Evolutionary conservation across 768 basidiomycete genomes (phyloP).

Genomic region (Stropharia rugosoannulata): DNA sequence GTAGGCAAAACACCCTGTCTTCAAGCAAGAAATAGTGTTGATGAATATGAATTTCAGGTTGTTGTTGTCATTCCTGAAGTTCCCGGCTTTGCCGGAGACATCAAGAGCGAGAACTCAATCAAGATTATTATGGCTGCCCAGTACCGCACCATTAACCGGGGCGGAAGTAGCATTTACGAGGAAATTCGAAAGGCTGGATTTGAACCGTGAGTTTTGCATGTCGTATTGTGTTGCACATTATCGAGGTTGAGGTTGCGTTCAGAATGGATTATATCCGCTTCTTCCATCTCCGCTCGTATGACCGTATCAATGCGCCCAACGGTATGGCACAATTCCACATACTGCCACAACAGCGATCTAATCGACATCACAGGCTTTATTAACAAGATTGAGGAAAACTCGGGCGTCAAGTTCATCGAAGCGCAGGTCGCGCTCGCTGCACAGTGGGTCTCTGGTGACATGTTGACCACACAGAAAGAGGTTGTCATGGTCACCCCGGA

Average conservation of each 20-base stretch:
- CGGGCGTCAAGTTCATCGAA: conserved; percentile 78
- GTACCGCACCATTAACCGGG: conserved; percentile 88
- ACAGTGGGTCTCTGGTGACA: conserved; percentile 63
- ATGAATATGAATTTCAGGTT: conserved; percentile 39
- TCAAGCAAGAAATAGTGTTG: neutral
- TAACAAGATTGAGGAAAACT: conserved; percentile 65
- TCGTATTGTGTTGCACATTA: neutral
- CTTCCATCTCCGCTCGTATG: conserved; percentile 91
- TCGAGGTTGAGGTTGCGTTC: too few species aligned
- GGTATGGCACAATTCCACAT: conserved; percentile 29
- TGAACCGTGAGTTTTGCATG: conserved; percentile 62
- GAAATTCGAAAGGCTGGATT: conserved; percentile 72
- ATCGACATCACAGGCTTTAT: conserved; percentile 44
- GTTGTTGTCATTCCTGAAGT: conserved; percentile 88
- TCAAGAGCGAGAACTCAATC: conserved; percentile 61
- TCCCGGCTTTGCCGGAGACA: conserved; percentile 84
- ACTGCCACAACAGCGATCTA: neutral
- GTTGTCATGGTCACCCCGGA: conserved; percentile 59
- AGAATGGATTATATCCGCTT: conserved; percentile 87
- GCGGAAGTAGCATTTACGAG: conserved; percentile 85
- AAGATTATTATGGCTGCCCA: conserved; percentile 89
- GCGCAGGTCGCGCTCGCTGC: conserved; percentile 85
- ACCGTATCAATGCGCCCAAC: conserved; percentile 80
- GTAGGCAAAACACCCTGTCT: conserved; percentile 28
- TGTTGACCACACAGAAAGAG: conserved; percentile 41